phyloP scores from a whole-genome alignment of 1,284 basidiomycete genomes.

The Coriolopsis trogii region DNA sequence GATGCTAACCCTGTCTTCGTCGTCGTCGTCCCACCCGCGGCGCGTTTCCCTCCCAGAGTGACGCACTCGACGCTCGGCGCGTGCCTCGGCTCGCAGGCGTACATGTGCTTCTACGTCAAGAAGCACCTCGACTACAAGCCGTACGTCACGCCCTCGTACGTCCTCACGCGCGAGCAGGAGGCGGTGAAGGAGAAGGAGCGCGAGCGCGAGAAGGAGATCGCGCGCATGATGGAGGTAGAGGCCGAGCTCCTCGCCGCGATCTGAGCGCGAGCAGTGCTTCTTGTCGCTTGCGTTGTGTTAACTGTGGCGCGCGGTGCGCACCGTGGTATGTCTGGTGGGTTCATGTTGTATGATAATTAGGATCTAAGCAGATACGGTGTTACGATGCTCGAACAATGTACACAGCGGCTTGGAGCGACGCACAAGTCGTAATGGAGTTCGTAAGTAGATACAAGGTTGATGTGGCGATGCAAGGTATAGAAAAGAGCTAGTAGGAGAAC shows the following conservation, averaged over 20 bases:
- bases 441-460: slow-evolving; percentile 25
- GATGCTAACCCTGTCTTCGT: background rate
- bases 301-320: too few species aligned
- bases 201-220: slow-evolving; percentile 56
- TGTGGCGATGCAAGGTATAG: slow-evolving; percentile 22
- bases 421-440: slow-evolving; percentile 4
- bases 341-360: slow-evolving; percentile 10
- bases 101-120: slow-evolving; percentile 95
- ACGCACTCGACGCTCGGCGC: slow-evolving; percentile 67
- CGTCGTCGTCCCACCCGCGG: too few species aligned
- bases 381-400: slow-evolving; percentile 13
- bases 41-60: slow-evolving; percentile 45
- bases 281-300: too few species aligned
- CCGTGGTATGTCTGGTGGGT: background rate
- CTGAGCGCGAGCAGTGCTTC: slow-evolving; percentile 17
- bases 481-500: slow-evolving; percentile 9
- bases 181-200: slow-evolving; percentile 66
- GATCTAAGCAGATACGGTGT: slow-evolving; percentile 1
- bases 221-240: slow-evolving; percentile 61
- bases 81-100: slow-evolving; percentile 74
- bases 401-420: slow-evolving; percentile 7
- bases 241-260: slow-evolving; percentile 58
- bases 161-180: slow-evolving; percentile 68
- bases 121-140: slow-evolving; percentile 83
- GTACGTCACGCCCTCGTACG: slow-evolving; percentile 67